Evolutionary conservation across 2,329 filamentous ascomycete genomes (phyloP).

Genomic region (Verruconis gallopava): DNA sequence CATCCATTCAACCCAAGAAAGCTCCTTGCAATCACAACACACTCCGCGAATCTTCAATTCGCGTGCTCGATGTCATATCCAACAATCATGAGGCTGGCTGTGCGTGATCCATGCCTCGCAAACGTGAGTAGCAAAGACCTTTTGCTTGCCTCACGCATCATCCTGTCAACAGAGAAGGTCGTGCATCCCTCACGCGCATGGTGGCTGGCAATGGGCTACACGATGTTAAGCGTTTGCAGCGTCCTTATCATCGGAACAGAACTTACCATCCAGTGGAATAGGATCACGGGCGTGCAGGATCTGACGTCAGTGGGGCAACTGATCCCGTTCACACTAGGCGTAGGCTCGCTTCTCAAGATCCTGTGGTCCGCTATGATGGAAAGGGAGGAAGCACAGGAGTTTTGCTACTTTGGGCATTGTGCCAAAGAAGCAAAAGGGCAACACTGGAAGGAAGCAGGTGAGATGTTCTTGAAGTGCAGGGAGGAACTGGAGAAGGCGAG

Average conservation of each 20-base stretch:
- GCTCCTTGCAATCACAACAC: constrained; percentile 3
- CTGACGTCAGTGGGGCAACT: constrained; percentile 15
- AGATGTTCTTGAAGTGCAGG: constrained; percentile 3
- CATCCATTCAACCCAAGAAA: constrained; percentile 2
- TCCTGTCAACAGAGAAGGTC: not conserved
- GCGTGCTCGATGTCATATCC: not conserved
- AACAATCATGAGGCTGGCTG: not conserved
- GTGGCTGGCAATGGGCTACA: constrained; percentile 2
- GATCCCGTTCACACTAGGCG: constrained; percentile 14
- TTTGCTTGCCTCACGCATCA: constrained; percentile 5
- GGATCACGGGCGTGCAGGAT: constrained; percentile 14
- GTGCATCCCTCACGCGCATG: not conserved
- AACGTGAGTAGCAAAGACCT: not conserved
- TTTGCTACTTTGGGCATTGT: constrained; percentile 7
- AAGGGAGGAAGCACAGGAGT: not conserved
- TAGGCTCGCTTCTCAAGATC: constrained; percentile 12
- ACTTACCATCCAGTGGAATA: constrained; percentile 16
- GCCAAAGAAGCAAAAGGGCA: not conserved
- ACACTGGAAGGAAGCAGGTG: constrained; percentile 4
- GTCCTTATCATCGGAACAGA: constrained; percentile 13
- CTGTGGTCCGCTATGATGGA: constrained; percentile 8
- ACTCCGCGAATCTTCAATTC: not conserved
- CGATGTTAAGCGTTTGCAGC: constrained; percentile 7
- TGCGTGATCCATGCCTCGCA: not conserved
- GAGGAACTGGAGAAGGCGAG: not conserved